phyloP scores from a whole-genome alignment of 805 yeast genomes.

The Cyberlindnera japonica region DNA sequence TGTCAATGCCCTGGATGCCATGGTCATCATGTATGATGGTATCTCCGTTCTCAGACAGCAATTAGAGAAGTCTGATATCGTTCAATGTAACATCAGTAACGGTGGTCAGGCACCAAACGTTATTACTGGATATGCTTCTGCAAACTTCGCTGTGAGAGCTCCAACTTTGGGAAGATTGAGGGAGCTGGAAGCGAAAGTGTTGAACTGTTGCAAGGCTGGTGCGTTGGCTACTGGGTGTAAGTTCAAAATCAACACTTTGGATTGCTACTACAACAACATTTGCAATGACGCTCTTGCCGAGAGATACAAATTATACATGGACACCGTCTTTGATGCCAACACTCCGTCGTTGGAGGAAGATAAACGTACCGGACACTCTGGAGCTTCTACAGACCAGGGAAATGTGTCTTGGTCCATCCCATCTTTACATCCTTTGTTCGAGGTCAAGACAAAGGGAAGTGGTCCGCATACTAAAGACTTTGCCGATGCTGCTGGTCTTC shows the following conservation, averaged over 20 bases:
- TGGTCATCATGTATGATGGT: conserved; percentile 8
- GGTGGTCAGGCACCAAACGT: conserved; percentile 13
- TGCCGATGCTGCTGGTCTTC: conserved; percentile 9
- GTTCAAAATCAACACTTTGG: conserved; percentile 4
- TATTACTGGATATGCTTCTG: conserved; percentile 11
- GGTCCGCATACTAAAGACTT: conserved; percentile 10
- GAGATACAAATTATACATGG: conserved; percentile 4
- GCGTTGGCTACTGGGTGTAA: conserved; percentile 14
- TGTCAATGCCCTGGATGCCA: conserved; percentile 13
- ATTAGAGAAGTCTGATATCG: conserved; percentile 4
- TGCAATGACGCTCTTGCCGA: conserved; percentile 7
- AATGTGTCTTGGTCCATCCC: conserved; percentile 11
- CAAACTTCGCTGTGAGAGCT: conserved; percentile 9
- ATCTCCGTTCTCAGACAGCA: conserved; percentile 12
- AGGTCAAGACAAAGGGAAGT: background rate
- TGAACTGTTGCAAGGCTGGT: conserved; percentile 13
- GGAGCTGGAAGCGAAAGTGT: conserved; percentile 6
- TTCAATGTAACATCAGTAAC: conserved; percentile 6
- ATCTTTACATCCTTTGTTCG: conserved; percentile 7
- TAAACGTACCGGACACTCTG: background rate
- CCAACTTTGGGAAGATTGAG: conserved; percentile 9
- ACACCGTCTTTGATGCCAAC: background rate
- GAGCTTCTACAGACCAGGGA: conserved; percentile 11
- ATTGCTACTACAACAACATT: conserved; percentile 9
- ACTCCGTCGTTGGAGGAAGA: conserved; percentile 2